Evolutionary conservation across 2,329 filamentous ascomycete genomes (phyloP).

Genomic region (Calcarisporium arbuscula): DNA sequence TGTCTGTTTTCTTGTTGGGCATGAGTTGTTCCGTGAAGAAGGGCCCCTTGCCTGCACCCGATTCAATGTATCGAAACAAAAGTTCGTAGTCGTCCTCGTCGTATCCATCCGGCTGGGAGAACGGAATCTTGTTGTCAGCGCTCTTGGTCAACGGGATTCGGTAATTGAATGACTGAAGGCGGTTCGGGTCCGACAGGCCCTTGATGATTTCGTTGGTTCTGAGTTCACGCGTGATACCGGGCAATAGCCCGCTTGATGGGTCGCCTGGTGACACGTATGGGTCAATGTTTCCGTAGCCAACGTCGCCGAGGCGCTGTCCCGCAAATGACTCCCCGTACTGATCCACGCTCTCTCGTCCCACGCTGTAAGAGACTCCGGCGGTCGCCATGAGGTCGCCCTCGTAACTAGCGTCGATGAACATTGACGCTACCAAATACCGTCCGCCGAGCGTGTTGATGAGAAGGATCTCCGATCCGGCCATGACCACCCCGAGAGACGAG

Average conservation of each 20-base stretch:
- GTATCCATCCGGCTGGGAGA: conserved; percentile 6
- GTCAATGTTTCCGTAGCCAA: conserved; percentile 9
- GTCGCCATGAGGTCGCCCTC: conserved; percentile 19
- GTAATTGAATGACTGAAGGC: conserved; percentile 11
- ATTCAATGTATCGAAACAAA: conserved; percentile 9
- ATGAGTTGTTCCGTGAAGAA: conserved; percentile 9
- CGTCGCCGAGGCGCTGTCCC: conserved; percentile 4
- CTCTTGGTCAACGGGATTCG: conserved; percentile 7
- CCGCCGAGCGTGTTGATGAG: conserved; percentile 7
- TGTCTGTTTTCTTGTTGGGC: conserved; percentile 10
- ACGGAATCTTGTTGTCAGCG: conserved; percentile 6
- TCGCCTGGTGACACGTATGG: conserved; percentile 13
- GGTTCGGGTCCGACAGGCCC: conserved; percentile 5
- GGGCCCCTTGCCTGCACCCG: conserved; percentile 1
- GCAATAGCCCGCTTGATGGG: conserved; percentile 11
- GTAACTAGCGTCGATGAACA: conserved; percentile 20
- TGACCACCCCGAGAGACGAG: conserved; percentile 4
- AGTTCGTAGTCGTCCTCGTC: conserved; percentile 7
- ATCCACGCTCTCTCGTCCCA: conserved; percentile 11
- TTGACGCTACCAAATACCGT: conserved; percentile 5
- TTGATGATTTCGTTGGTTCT: neutral
- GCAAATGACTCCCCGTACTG: conserved; percentile 12
- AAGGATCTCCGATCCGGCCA: conserved; percentile 4
- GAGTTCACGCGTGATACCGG: conserved; percentile 11
- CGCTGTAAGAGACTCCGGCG: conserved; percentile 9